phyloP scores from a whole-genome alignment of 306 rosid species.

The Luffa acutangula region DNA sequence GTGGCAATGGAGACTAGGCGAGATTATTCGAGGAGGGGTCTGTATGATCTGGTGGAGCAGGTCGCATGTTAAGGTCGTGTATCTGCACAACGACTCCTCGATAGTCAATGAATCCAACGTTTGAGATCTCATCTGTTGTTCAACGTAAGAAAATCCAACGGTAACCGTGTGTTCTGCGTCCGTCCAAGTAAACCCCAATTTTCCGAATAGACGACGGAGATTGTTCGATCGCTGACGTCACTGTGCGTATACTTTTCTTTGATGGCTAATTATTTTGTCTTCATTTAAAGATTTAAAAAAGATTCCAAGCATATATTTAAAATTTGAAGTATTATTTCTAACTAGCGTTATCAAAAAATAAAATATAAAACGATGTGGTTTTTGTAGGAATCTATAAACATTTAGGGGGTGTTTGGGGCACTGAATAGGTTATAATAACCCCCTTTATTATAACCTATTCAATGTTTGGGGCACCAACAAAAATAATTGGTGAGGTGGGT shows the following conservation, averaged over 20 bases:
- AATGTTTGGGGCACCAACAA: too few species aligned
- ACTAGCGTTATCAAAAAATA: too few species aligned
- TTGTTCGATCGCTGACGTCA: background rate
- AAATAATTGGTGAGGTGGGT: too few species aligned
- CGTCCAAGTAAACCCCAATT: background rate
- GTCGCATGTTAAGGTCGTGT: background rate
- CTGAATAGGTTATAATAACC: too few species aligned
- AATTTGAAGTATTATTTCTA: too few species aligned
- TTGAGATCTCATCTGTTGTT: background rate
- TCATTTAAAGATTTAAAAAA: background rate
- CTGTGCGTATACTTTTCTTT: background rate
- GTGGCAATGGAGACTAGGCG: background rate
- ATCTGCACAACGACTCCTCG: background rate
- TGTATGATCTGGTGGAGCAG: background rate
- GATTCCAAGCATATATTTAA: background rate
- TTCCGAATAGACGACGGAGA: background rate
- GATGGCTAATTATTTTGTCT: background rate
- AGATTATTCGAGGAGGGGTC: background rate
- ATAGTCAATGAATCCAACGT: background rate
- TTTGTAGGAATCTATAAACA: too few species aligned
- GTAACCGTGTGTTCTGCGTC: background rate
- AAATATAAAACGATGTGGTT: too few species aligned
- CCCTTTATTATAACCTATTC: too few species aligned
- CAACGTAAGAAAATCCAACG: background rate
- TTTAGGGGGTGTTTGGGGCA: too few species aligned